Evolutionary conservation across 176 grass and related monocot species (phyloP).

Genomic region (Areca catechu): DNA sequence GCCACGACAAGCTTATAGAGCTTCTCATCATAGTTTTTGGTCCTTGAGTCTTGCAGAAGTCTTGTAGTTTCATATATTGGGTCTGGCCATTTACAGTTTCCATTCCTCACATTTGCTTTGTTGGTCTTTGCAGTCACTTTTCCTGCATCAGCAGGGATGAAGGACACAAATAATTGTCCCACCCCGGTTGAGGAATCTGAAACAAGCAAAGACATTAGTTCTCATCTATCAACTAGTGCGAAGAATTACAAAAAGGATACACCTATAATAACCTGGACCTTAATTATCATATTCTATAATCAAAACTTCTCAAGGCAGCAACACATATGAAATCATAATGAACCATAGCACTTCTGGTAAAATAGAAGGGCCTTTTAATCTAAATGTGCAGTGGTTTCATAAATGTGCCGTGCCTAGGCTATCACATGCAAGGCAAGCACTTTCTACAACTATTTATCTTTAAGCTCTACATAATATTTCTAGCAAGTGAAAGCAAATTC

Average conservation of each 20-base stretch:
- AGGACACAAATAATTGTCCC: conserved; percentile 96
- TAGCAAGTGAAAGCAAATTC: too few species aligned
- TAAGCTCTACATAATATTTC: too few species aligned
- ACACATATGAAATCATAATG: too few species aligned
- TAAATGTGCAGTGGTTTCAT: too few species aligned
- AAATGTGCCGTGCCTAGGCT: too few species aligned
- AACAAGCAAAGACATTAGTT: conserved; percentile 21
- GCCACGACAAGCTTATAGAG: conserved; percentile 88
- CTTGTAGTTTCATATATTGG: conserved; percentile 98
- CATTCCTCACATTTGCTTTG: conserved; percentile 90
- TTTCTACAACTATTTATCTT: too few species aligned
- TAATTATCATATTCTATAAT: too few species aligned
- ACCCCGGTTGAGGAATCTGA: conserved; percentile 86
- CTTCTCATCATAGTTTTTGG: conserved; percentile 94
- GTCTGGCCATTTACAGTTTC: conserved; percentile 91
- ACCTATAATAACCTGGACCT: too few species aligned
- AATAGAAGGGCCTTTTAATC: too few species aligned
- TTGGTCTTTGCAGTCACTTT: conserved; percentile 90
- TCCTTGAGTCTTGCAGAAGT: conserved; percentile 80
- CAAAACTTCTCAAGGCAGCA: too few species aligned
- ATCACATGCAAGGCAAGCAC: too few species aligned
- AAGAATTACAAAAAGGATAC: not conserved
- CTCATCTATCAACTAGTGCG: not conserved
- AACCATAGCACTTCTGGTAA: too few species aligned
- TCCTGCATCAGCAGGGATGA: conserved; percentile 73